phyloP scores from a whole-genome alignment of 352 stramenopile species.

The Phytophthora hybrid region DNA sequence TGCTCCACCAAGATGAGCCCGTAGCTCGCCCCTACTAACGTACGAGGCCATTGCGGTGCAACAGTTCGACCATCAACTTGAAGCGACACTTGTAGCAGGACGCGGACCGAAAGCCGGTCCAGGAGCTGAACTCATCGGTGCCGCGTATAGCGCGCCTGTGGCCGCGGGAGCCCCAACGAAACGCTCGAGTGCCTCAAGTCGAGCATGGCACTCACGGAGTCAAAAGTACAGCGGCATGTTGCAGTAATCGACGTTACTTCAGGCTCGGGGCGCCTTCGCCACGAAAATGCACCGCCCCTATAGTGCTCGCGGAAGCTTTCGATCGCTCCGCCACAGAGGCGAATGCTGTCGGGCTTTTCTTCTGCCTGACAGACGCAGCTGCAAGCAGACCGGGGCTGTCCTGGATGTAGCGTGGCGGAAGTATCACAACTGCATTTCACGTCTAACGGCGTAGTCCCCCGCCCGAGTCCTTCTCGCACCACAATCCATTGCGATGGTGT shows the following conservation, averaged over 20 bases:
- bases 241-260: conserved; percentile 46
- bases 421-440: conserved; percentile 48
- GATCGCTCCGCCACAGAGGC: conserved; percentile 22
- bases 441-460: conserved; percentile 52
- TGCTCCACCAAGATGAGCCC: conserved; percentile 27
- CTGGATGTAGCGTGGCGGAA: conserved; percentile 12
- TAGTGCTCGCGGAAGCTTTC: conserved; percentile 21
- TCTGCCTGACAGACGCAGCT: conserved; percentile 23
- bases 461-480: conserved; percentile 14
- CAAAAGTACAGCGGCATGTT: conserved; percentile 35
- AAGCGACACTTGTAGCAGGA: conserved; percentile 16
- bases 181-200: conserved; percentile 28
- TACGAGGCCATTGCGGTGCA: conserved; percentile 10
- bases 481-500: conserved; percentile 31
- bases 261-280: conserved; percentile 12
- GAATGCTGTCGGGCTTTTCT: conserved; percentile 34
- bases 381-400: conserved; percentile 7
- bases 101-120: conserved; percentile 18
- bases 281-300: conserved; percentile 42
- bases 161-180: conserved; percentile 15
- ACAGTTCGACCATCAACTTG: conserved; percentile 8
- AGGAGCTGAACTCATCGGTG: conserved; percentile 26
- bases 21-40: background rate
- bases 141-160: conserved; percentile 13
- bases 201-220: conserved; percentile 27